Base-by-base conservation (phyloP, 176 grass and related monocot genomes). In the Oryza officinalis region DNA sequence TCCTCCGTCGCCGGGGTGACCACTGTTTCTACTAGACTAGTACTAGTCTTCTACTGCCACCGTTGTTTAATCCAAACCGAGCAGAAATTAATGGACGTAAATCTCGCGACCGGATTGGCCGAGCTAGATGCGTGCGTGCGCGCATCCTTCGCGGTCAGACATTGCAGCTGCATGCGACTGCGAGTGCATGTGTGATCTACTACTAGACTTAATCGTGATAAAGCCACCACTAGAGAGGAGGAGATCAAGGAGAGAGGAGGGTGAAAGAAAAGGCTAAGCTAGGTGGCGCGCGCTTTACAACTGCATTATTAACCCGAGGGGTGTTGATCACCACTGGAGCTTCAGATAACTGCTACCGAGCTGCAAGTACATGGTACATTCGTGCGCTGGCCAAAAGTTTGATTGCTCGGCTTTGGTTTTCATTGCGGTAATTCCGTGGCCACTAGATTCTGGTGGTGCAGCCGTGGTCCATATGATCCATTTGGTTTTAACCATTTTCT, bases 281-380 rank as follows among this genome's bases (percentile, higher is more conserved):
- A 85, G 77, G 88, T 77, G 81, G 23, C 65, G 25, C 82, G 17
- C 65, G 25, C 82, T 81, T 85, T 85, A 65, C 18, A n/a, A 85
- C 71, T 85, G 82, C 65, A 81, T 85, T 77, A 72, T 61, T 61
- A 89, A 57, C 54, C 67, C 44, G 26, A 63, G 25, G 30, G 71
- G 77, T 89, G 87, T 25, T 70, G 18, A 81, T 50, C 14, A 45
- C 71, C 63, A 81, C 75, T 80, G 76, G 41, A 80, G 74, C 83
- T 78, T 71, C 27, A 2, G 37, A 2, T 27, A 20, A 52, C 67
- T 65, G 20, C 73, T 4, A 20, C 9, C 22, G 4, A 57, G 50
- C 57, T 61, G 20, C 57, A 61, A 61, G 57, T 61, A 61, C 57
- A 61, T 11, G 57, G 52, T 28, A 26, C 86, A 35, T 75, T 13